Evolutionary conservation across 2,329 filamentous ascomycete genomes (phyloP), one percentile per base, ranked within the genome.

Genomic region (Ascochyta fabae): DNA sequence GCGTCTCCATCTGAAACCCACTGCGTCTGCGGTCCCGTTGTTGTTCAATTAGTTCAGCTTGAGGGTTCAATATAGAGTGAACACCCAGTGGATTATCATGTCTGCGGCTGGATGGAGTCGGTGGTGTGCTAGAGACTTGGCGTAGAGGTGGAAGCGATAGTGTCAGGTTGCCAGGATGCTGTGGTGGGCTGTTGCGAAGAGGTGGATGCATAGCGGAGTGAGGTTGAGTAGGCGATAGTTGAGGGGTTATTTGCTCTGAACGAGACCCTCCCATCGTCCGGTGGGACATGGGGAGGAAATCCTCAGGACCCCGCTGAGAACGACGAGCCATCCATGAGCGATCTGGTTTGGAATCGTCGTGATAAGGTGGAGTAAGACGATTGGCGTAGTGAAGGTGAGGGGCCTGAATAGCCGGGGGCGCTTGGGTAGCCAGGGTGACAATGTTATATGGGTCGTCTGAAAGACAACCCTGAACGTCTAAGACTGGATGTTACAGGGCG

Each of bases 11-110:
- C 42, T 81, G 75, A 4, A 77, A 75, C 3, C 72, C 75, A 59
- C 77, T 80, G 8, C 78, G 75, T 57, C 78, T 71, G 41, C 74
- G 68, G 54, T 63, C 61, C 9, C 68, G 62, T 38, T 70, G 62
- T 39, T 69, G 68, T 34, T 71, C 68, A 2, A 68, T 47, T 8
- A 72, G 62, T 16, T 79, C 76, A 13, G 66, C 64, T 49, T 75
- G 71, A 10, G 78, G 78, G 50, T 81, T 82, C 40, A 82, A 65
- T 16, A 82, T 80, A 1, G 78, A 79, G 19, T 78, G 76, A 23
- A 81, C 71, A 9, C 77, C 78, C 12, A 77, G 66, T 3, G 76
- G 70, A 48, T 77, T 71, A 31, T 66, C 71, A 38, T 64, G 49
- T 56, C 72, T 64, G 40, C 65, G 64, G 26, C 69, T 66, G 1